Percentiles rank a stretch among this genome's conserved stretches.
These are phyloP conservation scores for Pseudisothecium myosuroides DNA, from an alignment of 225 moss, liverwort and hornwort genomes.

Conservation along the genomic window DNA sequence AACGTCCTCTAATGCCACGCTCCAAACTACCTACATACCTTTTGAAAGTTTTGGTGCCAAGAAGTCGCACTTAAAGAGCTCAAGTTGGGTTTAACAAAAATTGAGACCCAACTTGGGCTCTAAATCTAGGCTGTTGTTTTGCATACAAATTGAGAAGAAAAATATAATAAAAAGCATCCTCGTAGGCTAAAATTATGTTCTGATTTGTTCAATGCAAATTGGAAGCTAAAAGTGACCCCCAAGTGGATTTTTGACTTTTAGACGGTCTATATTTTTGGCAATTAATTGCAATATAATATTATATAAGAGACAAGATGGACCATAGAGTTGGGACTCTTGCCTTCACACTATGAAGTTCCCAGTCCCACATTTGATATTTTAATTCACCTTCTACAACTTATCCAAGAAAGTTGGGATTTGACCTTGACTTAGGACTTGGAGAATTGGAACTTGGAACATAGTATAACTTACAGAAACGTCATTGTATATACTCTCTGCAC, in stretches of 20 bases:
- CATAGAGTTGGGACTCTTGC: not conserved
- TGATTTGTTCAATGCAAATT: not conserved
- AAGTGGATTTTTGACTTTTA: not conserved
- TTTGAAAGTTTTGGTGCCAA: not conserved
- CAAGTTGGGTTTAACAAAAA: no score
- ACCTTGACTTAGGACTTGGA: not conserved
- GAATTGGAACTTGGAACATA: not conserved
- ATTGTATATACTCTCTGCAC: no score
- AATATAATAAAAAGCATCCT: not conserved
- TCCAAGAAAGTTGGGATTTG: not conserved
- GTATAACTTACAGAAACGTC: not conserved
- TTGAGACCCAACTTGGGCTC: fast-evolving
- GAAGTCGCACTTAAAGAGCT: not conserved
- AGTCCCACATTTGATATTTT: not conserved
- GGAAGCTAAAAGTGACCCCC: no score
- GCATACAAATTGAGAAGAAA: not conserved
- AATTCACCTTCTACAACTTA: not conserved
- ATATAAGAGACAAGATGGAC: not conserved
- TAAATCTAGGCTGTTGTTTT: fast-evolving
- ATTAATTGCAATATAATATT: not conserved
- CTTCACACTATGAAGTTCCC: not conserved
- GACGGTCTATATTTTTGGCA: not conserved
- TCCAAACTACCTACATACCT: fast-evolving
- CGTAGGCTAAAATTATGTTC: fast-evolving
- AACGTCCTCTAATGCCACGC: no score